Evolutionary conservation across 306 rosid species (phyloP), one percentile per base, ranked within the genome.

Genomic region (Fragaria iinumae): DNA sequence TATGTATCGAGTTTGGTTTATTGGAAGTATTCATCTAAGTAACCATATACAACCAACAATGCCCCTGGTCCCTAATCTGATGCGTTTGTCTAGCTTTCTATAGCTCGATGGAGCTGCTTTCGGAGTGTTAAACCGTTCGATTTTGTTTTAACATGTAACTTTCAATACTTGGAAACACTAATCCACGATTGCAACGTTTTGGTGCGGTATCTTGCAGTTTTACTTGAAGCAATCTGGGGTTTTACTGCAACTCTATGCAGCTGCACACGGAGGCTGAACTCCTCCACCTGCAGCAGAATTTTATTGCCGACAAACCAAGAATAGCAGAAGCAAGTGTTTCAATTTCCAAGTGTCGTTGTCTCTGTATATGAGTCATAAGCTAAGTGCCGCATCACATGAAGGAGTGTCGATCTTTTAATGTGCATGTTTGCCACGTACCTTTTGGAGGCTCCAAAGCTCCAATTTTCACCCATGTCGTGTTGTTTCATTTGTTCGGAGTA

Each of bases 351-450:
- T 25, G 23, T 25, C 63, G 12, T 29, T 68, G 7, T 25, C n/a
- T 17, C 56, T 9, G 20, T 34, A 17, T 36, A 10, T 41, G 53
- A 17, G 44, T 59, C 57, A 74, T 43, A 59, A 44, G 55, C 52
- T 7, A 32, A 8, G 20, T 32, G 71, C 48, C 43, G 64, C 64
- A 65, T 78, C 60, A 47, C 64, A 48, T 21, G 5, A 32, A 4
- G n/a, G 50, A 32, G 38, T 36, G 69, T 12, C 41, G 1, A 44
- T 47, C 38, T 10, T n/a, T 25, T 17, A 1, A 8, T 21, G 0
- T 59, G 65, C 65, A 60, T 59, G 71, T 9, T 50, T 12, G 29
- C 57, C 81, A 60, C 64, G 76, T 60, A 14, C 17, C 14, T 13
- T 14, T 18, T 43, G 11, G 25, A 12, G 71, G 59, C 52, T 2